Evolutionary conservation across 2,329 filamentous ascomycete genomes (phyloP).

Genomic region (Colletotrichum zoysiae): DNA sequence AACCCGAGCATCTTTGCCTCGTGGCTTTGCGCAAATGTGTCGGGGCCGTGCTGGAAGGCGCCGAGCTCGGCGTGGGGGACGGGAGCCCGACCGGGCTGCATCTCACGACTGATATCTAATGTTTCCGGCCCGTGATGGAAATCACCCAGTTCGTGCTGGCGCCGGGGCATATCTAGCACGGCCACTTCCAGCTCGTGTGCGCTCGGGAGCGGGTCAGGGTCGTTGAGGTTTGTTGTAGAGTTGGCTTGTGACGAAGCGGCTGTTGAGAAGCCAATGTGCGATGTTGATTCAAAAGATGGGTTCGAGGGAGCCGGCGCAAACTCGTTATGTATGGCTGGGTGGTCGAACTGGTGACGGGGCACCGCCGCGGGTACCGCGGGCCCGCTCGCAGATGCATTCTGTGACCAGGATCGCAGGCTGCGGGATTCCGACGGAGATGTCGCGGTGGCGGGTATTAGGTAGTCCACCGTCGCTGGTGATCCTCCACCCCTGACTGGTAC

Average conservation of each 20-base stretch:
- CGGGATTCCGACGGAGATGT: conserved; percentile 4
- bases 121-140: conserved; percentile 36
- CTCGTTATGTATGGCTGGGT: conserved; percentile 26
- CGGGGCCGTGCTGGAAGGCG: conserved; percentile 36
- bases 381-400: conserved; percentile 3
- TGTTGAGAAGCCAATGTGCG: conserved; percentile 11
- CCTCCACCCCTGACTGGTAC: conserved; percentile 3
- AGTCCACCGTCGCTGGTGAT: conserved; percentile 7
- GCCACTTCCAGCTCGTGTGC: conserved; percentile 37
- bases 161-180: conserved; percentile 32
- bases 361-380: conserved; percentile 5
- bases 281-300: conserved; percentile 10
- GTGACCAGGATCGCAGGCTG: conserved; percentile 13
- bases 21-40: conserved; percentile 27
- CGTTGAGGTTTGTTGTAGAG: conserved; percentile 33
- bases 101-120: neutral
- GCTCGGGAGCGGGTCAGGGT: conserved; percentile 31
- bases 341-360: conserved; percentile 34
- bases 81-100: neutral
- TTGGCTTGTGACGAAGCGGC: conserved; percentile 20
- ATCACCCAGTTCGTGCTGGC: conserved; percentile 36
- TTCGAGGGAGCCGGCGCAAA: conserved; percentile 29
- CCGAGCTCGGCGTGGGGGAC: conserved; percentile 31
- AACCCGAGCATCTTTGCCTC: conserved; percentile 35
- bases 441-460: neutral